phyloP scores from a whole-genome alignment of 345 rosid genomes.

The Heritiera littoralis region DNA sequence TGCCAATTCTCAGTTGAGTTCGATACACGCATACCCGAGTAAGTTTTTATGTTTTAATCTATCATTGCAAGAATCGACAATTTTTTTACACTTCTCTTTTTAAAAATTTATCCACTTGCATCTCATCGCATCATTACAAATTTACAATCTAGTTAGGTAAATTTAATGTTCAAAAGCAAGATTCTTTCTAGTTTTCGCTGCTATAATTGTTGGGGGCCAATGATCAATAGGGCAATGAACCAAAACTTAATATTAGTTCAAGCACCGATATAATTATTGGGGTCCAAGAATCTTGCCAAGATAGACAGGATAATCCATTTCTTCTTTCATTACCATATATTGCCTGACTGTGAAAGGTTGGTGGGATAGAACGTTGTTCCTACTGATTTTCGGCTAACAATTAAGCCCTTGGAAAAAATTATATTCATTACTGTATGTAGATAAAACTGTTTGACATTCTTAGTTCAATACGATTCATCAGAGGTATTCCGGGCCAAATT shows the following conservation, averaged over 20 bases:
- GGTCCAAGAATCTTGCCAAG: background rate
- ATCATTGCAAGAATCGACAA: background rate
- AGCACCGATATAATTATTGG: background rate
- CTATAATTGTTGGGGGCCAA: background rate
- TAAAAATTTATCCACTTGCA: background rate
- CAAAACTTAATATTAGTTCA: background rate
- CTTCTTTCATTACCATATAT: too few relatives aligned
- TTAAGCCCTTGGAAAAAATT: too few relatives aligned
- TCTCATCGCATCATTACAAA: background rate
- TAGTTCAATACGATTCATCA: too few relatives aligned
- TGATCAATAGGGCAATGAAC: background rate
- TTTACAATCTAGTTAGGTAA: background rate
- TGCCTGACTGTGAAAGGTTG: too few relatives aligned
- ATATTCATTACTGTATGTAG: too few relatives aligned
- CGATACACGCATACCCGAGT: background rate
- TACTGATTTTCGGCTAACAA: too few relatives aligned
- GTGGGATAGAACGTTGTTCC: too few relatives aligned
- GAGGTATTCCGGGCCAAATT: too few relatives aligned
- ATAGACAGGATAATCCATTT: background rate
- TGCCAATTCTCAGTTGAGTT: constrained; percentile 4
- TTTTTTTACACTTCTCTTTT: background rate
- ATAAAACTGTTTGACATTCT: too few relatives aligned
- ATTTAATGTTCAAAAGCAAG: background rate
- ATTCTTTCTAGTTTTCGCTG: background rate
- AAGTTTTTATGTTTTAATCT: background rate